Conservation (phyloP, 345 rosid species). For the Chamaenerion angustifolium region DNA sequence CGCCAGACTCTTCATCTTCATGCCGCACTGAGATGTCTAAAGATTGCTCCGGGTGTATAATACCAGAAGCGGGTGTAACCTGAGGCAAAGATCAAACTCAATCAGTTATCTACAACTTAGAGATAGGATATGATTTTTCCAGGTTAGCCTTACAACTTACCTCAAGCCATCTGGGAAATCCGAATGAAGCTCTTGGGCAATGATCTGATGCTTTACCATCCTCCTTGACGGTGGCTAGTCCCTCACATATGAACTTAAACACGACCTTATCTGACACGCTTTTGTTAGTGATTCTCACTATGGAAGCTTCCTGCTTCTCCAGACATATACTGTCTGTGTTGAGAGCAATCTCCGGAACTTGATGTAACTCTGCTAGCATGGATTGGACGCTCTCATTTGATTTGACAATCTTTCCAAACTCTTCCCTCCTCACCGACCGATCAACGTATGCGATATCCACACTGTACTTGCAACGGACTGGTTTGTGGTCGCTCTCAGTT, state of each 20-base stretch:
- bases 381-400: conserved; percentile 43
- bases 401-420: conserved; percentile 47
- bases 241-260: conserved; percentile 57
- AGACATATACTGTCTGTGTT: conserved; percentile 53
- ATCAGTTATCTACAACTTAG: too few species aligned
- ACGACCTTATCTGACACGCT: conserved; percentile 35
- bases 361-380: conserved; percentile 37
- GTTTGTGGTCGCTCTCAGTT: conserved; percentile 93
- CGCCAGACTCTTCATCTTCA: conserved; percentile 83
- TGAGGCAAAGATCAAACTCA: conserved; percentile 6
- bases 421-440: conserved; percentile 83
- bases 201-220: conserved; percentile 35
- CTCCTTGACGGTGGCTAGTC: conserved; percentile 43
- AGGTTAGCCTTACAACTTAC: conserved; percentile 28
- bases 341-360: conserved; percentile 56
- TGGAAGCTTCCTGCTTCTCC: conserved; percentile 66
- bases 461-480: conserved; percentile 90
- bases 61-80: conserved; percentile 82
- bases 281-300: conserved; percentile 59
- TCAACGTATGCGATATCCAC: conserved; percentile 75
- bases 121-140: background rate
- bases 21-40: conserved; percentile 67
- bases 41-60: conserved; percentile 45
- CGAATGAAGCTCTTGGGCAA: conserved; percentile 51
- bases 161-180: conserved; percentile 98